phyloP scores from a whole-genome alignment of 2,329 filamentous ascomycete species.

The Fusarium longipes region DNA sequence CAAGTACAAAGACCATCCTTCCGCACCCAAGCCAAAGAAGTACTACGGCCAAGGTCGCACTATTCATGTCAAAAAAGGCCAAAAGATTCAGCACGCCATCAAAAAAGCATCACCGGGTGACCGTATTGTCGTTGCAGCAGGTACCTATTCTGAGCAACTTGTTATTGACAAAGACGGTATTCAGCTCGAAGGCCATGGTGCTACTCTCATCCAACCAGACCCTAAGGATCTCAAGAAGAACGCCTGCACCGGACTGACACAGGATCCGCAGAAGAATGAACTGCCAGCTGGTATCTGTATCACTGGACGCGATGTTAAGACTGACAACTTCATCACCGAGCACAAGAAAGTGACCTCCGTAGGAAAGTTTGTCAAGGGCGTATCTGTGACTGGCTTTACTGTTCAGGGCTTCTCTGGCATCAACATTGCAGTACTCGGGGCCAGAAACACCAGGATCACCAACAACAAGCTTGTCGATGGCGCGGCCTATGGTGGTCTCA shows the following conservation, averaged over 20 bases:
- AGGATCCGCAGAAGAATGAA: slow-evolving; percentile 26
- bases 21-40: background rate
- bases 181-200: slow-evolving; percentile 47
- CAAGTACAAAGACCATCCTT: background rate
- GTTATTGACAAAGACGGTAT: slow-evolving; percentile 51
- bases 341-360: slow-evolving; percentile 48
- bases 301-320: slow-evolving; percentile 44
- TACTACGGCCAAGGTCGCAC: slow-evolving; percentile 20
- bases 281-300: slow-evolving; percentile 52
- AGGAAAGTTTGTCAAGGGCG: slow-evolving; percentile 44
- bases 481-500: slow-evolving; percentile 50
- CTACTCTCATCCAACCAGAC: slow-evolving; percentile 38
- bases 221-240: slow-evolving; percentile 41
- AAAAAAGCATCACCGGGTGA: slow-evolving; percentile 45
- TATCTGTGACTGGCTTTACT: slow-evolving; percentile 50
- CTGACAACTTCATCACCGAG: slow-evolving; percentile 44
- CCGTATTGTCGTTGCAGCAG: slow-evolving; percentile 49
- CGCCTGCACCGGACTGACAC: slow-evolving; percentile 48
- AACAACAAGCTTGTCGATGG: slow-evolving; percentile 37
- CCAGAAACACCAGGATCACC: slow-evolving; percentile 37
- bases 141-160: slow-evolving; percentile 51
- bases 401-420: slow-evolving; percentile 50
- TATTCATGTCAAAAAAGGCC: slow-evolving; percentile 27
- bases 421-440: slow-evolving; percentile 53
- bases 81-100: slow-evolving; percentile 50